These are phyloP conservation scores for Asterionellopsis glacialis DNA, from an alignment of 108 stramenopile genomes.

Conservation along the genomic window DNA sequence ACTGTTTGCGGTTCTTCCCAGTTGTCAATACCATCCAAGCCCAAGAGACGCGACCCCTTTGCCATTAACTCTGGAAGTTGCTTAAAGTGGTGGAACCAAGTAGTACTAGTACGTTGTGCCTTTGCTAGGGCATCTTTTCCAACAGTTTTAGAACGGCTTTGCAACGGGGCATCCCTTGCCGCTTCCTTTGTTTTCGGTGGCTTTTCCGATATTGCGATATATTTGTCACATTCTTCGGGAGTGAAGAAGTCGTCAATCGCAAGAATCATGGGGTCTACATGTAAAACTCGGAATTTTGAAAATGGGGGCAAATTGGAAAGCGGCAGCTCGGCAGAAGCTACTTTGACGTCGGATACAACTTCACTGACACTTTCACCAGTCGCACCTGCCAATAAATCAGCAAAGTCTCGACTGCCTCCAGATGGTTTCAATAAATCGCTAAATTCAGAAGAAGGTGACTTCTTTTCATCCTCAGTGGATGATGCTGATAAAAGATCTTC, in stretches of 20 bases:
- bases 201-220: conserved; percentile 49
- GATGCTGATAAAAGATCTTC: conserved; percentile 39
- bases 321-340: conserved; percentile 9
- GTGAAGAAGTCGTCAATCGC: conserved; percentile 77
- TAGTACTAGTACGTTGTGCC: conserved; percentile 70
- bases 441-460: not conserved
- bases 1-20: conserved; percentile 88
- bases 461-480: conserved; percentile 3
- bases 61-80: conserved; percentile 69
- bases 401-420: conserved; percentile 10
- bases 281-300: conserved; percentile 57
- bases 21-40: conserved; percentile 51
- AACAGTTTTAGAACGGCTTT: conserved; percentile 72
- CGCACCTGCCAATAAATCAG: conserved; percentile 19
- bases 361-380: conserved; percentile 19
- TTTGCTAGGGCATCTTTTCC: conserved; percentile 65
- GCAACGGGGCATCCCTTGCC: conserved; percentile 21
- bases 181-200: conserved; percentile 7
- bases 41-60: conserved; percentile 69
- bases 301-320: conserved; percentile 51
- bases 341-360: not conserved
- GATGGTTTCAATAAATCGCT: not conserved
- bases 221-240: conserved; percentile 66
- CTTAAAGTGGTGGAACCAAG: conserved; percentile 76
- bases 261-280: conserved; percentile 75